Evolutionary conservation across 2,329 filamentous ascomycete species (phyloP), one percentile per base, ranked within the genome.

Genomic region (Sporothrix schenckii): DNA sequence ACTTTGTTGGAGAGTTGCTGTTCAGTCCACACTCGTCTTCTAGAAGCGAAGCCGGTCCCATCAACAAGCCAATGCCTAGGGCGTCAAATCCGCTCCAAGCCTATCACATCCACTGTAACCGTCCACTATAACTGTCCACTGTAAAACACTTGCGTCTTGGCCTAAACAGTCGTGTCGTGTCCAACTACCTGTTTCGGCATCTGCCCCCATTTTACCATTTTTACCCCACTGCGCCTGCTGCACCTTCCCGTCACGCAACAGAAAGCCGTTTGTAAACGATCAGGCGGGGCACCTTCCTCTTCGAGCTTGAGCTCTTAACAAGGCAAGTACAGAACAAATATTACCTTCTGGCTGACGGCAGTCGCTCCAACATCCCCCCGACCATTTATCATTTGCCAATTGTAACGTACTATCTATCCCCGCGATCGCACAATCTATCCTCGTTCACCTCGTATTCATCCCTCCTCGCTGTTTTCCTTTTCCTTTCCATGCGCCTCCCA

Each of bases 211-310:
- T 60, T 19, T 56, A 16, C 24, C 27, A 24, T 16, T 19, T 50
- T 16, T 30, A 34, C 61, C 61, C 47, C 47, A 50, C 61, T 21
- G 44, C 6, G 41, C 44, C 58, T 39, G 39, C 58, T 47, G 58
- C 44, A 14, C 16, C 34, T 60, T 41, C 19, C 34, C 34, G 50
- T 53, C n/a, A 53, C n/a, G 24, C 53, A 16, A 16, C 21, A 16
- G 34, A 44, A 21, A 66, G 50, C 66, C 66, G 66, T 49, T 10
- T 68, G 50, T 68, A 68, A 56, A 68, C 66, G 66, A 66, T 9
- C 50, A 6, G 53, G 69, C 58, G 69, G 69, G 69, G 69, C 69
- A 65, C 69, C 69, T 71, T 71, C 69, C 69, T 68, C 39, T 56
- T 68, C 56, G 49, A 71, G 69, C 56, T 49, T 56, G 41, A 44